Base-by-base conservation (phyloP, 2,329 filamentous ascomycete genomes). In the Phyllosticta citriasiana region DNA sequence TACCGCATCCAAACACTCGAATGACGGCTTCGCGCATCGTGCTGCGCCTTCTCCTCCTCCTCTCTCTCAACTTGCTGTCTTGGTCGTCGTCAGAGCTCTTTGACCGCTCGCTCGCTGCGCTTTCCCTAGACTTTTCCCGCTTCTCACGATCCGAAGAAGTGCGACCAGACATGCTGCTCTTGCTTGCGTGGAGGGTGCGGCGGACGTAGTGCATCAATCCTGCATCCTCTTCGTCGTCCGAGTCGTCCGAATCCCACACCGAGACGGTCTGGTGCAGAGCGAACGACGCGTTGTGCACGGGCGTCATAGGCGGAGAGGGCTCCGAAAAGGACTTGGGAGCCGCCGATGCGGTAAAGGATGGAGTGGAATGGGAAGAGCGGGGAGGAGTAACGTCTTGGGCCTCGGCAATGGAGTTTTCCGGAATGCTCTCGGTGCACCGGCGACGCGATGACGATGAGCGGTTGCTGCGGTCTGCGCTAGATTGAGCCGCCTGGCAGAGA, bases 191-290 rank as follows among this genome's bases (percentile, higher is more conserved):
- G 9, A 61, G 25, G 1, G 59, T 61, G 14, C 59, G 55, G 9
- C 51, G 26, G 26, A 61, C 54, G 27, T 61, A 61, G 16, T 57
- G 50, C 47, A 61, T 40, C 12, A 61, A 22, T 1, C 59, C 59
- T 6, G 7, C 53, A 5, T 61, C 59, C 9, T 57, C 54, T 10
- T 61, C 59, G 52, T 53, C 52, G 10, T 61, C 59, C 22, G 55
- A 53, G 35, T 61, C 59, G 19, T 61, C 59, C 9, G 52, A 40
- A 8, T 61, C 59, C 59, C 59, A 61, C 2, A 61, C 59, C 7
- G 59, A 61, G 4, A 61, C 35, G 3, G 55, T n/a, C 10, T 61
- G 59, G 26, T 57, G 54, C 27, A 61, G 50, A 8, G 59, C 59
- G 22, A 57, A 40, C 4, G 54, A 53, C n/a, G 59, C 55, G 14